phyloP scores from a whole-genome alignment of 192 early-diverging fungal genomes.

The Gamsiella multidivaricata region DNA sequence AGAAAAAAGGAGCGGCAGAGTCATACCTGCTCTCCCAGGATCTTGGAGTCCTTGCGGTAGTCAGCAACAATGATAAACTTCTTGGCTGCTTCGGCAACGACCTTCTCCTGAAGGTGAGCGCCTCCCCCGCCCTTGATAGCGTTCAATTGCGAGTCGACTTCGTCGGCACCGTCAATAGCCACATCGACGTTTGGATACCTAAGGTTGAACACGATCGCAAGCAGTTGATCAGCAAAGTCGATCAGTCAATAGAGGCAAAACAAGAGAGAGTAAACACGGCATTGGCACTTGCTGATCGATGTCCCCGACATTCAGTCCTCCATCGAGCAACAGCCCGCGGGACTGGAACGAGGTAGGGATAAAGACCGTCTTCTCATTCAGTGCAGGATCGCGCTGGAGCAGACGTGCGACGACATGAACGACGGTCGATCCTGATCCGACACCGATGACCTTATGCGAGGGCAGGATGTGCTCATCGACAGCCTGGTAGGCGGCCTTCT shows the following conservation, averaged over 20 bases:
- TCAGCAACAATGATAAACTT: constrained; percentile 93
- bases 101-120: constrained; percentile 94
- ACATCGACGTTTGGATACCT: constrained; percentile 84
- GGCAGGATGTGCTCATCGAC: constrained; percentile 88
- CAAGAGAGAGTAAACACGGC: constrained; percentile 6
- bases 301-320: constrained; percentile 81
- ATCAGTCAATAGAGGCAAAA: neutral
- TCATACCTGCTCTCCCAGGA: constrained; percentile 75
- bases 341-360: constrained; percentile 96
- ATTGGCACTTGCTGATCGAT: constrained; percentile 75
- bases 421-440: constrained; percentile 89
- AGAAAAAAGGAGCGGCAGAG: neutral
- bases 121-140: constrained; percentile 97
- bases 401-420: constrained; percentile 90
- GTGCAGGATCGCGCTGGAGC: constrained; percentile 67
- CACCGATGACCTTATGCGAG: constrained; percentile 80
- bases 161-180: constrained; percentile 93
- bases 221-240: neutral
- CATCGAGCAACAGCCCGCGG: constrained; percentile 82
- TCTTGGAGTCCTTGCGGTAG: constrained; percentile 83
- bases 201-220: neutral
- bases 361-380: constrained; percentile 80
- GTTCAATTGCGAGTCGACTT: constrained; percentile 86
- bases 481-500: constrained; percentile 86
- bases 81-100: constrained; percentile 84